Evolutionary conservation across 768 basidiomycete genomes (phyloP).

Genomic region (Steccherinum ochraceum): DNA sequence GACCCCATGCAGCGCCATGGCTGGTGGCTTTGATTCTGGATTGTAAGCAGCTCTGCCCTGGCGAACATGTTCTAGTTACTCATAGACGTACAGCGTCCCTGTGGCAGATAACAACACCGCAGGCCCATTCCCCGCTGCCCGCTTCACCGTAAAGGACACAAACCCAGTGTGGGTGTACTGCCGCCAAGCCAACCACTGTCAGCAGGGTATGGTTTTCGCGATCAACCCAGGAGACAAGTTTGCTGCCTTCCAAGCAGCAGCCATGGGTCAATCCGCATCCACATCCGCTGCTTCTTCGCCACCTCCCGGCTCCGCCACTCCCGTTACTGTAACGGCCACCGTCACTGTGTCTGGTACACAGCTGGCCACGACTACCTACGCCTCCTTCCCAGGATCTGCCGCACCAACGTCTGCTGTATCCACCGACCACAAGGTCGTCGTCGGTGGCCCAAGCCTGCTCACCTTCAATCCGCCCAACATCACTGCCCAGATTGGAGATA

Average conservation of each 20-base stretch:
- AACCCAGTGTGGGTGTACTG: conserved; percentile 58
- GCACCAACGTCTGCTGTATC: conserved; percentile 18
- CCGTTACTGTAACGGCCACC: conserved; percentile 32
- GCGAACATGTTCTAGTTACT: background rate
- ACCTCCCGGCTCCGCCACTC: conserved; percentile 25
- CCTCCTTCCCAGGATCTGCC: conserved; percentile 25
- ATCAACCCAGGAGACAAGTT: conserved; percentile 54
- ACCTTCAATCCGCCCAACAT: conserved; percentile 28
- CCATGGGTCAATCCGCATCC: conserved; percentile 25
- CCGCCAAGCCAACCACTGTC: conserved; percentile 49
- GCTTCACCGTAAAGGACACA: conserved; percentile 33
- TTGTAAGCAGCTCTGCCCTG: conserved; percentile 48
- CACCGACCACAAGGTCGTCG: conserved; percentile 25
- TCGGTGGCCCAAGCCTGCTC: conserved; percentile 22
- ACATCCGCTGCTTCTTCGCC: conserved; percentile 10
- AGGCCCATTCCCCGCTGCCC: conserved; percentile 39
- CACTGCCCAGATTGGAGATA: conserved; percentile 30
- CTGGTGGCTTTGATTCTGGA: conserved; percentile 49
- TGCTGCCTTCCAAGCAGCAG: conserved; percentile 47
- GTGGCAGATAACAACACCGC: conserved; percentile 35
- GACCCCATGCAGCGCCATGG: conserved; percentile 35
- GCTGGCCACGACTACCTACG: conserved; percentile 29
- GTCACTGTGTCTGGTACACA: conserved; percentile 26
- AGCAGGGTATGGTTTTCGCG: conserved; percentile 60
- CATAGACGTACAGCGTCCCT: conserved; percentile 34